These are phyloP conservation scores for Neurospora tetraspora DNA, from an alignment of 495 filamentous ascomycete species.

Conservation along the genomic window DNA sequence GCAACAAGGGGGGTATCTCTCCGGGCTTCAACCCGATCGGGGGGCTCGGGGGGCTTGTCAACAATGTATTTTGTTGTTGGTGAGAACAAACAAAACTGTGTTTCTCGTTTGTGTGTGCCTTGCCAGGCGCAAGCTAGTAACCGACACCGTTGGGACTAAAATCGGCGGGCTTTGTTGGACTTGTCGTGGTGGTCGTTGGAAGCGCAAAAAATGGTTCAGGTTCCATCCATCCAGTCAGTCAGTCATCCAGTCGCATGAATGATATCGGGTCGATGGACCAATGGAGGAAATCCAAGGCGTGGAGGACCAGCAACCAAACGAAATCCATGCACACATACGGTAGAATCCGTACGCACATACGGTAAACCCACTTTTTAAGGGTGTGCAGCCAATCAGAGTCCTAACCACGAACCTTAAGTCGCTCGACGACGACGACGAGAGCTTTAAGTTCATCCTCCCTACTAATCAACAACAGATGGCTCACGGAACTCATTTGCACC, in stretches of 20 bases:
- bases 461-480: no score
- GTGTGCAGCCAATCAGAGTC: no score
- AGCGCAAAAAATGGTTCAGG: not conserved
- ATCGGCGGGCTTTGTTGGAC: not conserved
- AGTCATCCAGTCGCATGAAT: not conserved
- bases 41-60: not conserved
- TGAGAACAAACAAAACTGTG: not conserved
- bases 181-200: not conserved
- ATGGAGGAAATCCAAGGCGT: not conserved
- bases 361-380: no score
- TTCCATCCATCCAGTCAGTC: not conserved
- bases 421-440: no score
- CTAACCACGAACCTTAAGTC: no score
- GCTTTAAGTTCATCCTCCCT: no score
- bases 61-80: not conserved
- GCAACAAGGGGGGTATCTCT: not conserved
- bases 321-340: no score
- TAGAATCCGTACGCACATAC: no score
- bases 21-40: not conserved
- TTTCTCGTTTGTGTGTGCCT: not conserved
- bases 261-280: not conserved
- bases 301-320: not conserved
- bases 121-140: not conserved
- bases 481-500: no score
- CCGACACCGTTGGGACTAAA: not conserved